phyloP scores from a whole-genome alignment of 225 moss, liverwort and hornwort species.

The Bryum argenteum region DNA sequence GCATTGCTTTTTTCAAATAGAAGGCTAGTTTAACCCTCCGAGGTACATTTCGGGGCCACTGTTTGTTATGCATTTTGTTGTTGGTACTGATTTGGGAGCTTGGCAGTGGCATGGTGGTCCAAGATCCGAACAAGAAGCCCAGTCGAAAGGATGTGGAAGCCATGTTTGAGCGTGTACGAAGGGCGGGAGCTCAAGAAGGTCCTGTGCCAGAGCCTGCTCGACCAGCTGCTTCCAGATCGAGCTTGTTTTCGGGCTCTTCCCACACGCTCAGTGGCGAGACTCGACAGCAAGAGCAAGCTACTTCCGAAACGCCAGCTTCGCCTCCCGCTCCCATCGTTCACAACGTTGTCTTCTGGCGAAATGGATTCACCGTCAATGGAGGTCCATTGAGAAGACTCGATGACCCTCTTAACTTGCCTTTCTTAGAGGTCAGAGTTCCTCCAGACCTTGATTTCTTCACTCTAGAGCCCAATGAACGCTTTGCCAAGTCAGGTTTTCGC shows the following conservation, averaged over 20 bases:
- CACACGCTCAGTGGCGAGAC: conserved; percentile 61
- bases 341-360: conserved; percentile 82
- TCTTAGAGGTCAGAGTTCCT: conserved; percentile 57
- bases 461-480: background rate
- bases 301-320: conserved; percentile 36
- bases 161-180: conserved; percentile 68
- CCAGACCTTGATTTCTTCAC: background rate
- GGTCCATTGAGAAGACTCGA: conserved; percentile 79
- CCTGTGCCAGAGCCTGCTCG: conserved; percentile 58
- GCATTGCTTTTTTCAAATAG: background rate
- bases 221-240: conserved; percentile 39
- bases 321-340: conserved; percentile 67
- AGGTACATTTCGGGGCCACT: background rate
- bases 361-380: conserved; percentile 85
- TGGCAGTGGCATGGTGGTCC: conserved; percentile 95
- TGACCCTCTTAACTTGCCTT: conserved; percentile 79
- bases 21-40: too few species aligned
- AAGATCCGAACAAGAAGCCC: conserved; percentile 74
- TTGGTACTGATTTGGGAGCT: conserved; percentile 17
- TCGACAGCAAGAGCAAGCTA: conserved; percentile 44
- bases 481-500: background rate
- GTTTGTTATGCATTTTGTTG: background rate
- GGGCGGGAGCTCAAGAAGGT: conserved; percentile 74
- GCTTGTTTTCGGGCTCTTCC: conserved; percentile 58
- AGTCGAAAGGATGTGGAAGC: conserved; percentile 72